Evolutionary conservation across 306 rosid genomes (phyloP), one percentile per base, ranked within the genome.

Genomic region (Vigna nakashimae): DNA sequence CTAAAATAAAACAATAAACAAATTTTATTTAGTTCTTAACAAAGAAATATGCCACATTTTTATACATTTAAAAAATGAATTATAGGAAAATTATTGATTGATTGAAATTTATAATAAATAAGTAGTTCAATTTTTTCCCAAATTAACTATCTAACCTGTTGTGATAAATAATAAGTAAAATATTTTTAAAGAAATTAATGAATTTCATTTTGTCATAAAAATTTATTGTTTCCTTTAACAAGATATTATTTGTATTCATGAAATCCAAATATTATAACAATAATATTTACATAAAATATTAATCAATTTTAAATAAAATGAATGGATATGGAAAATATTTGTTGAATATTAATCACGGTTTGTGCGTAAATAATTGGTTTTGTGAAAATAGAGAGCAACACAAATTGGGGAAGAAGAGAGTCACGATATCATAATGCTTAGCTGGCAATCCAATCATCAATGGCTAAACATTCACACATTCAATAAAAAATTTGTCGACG

Each of bases 401-500:
- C 91, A 88, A 70, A 14, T 76, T 71, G 80, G 90, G 55, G 84
- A 86, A 66, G 79, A 82, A 78, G 14, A 66, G 76, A 70, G 52
- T 73, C 77, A 56, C 38, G 18, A 53, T 43, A 85, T 57, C 83
- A 84, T 73, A 64, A 75, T 82, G 90, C 92, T 87, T 86, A 82
- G 91, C 91, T 92, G 97, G 95, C 90, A 85, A 86, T 79, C 79
- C 71, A 83, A 72, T 70, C 76, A 89, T 92, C 91, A 77, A 89
- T 64, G 89, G 86, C 75, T 79, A 87, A 60, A 76, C 81, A 75
- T 85, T 65, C 71, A 53, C 83, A 63, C 81, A 82, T 65, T 86
- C 60, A 79, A 81, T 0, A 58, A 71, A 80, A 34, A 53, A 36
- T 59, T 88, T 18, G 20, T 80, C 82, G 84, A 91, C 45, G 90